Conservation (phyloP, 176 grass and related monocot species). For the Poa annua region DNA sequence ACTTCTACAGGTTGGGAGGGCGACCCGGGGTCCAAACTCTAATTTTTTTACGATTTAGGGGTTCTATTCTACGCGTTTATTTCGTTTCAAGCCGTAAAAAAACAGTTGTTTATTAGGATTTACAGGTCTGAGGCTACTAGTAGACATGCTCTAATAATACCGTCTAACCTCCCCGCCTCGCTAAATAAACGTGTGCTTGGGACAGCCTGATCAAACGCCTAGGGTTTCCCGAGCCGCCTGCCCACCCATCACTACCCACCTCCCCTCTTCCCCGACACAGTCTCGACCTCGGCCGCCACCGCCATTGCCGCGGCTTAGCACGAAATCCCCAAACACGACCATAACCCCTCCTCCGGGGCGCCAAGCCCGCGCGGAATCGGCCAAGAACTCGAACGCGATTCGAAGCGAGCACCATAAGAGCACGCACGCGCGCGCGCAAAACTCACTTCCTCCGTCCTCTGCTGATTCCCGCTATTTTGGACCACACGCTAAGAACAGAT, state of each 20-base stretch:
- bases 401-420: conserved; percentile 38
- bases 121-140: no score
- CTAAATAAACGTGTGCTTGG: neutral
- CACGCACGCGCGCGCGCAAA: neutral
- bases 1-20: no score
- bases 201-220: conserved; percentile 26
- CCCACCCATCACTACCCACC: neutral
- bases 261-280: neutral
- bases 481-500: conserved; percentile 47
- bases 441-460: neutral
- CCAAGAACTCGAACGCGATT: conserved; percentile 39
- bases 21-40: no score
- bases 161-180: neutral
- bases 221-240: conserved; percentile 41
- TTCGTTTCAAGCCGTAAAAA: no score
- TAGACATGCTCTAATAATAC: no score
- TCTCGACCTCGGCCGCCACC: neutral
- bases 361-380: conserved; percentile 17
- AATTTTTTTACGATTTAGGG: no score
- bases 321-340: conserved; percentile 19
- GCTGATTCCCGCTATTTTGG: neutral
- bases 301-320: conserved; percentile 40
- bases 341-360: neutral
- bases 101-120: no score
- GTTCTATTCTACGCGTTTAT: no score